These are phyloP conservation scores for Xylaria bambusicola DNA, from an alignment of 495 filamentous ascomycete species.

Conservation along the genomic window DNA sequence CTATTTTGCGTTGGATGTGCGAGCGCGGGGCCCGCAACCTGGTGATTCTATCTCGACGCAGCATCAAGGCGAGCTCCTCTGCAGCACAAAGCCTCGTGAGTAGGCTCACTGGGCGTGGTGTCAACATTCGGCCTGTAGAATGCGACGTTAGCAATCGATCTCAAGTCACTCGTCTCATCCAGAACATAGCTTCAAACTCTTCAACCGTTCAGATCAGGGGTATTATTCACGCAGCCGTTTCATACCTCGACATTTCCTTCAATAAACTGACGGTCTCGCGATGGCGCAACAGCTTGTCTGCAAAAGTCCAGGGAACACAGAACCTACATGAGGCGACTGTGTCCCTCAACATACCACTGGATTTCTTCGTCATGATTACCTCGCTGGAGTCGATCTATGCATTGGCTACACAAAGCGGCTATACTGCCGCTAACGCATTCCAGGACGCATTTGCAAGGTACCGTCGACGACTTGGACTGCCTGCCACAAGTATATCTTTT, in stretches of 20 bases:
- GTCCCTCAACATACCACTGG: constrained; percentile 36
- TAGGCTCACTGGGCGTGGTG: neutral
- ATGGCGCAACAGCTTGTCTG: constrained; percentile 33
- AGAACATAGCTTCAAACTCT: neutral
- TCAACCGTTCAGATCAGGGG: constrained; percentile 46
- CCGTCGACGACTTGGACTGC: constrained; percentile 31
- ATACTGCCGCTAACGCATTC: constrained; percentile 57
- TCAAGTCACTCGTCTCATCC: neutral
- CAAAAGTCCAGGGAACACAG: constrained; percentile 44
- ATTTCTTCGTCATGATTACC: constrained; percentile 59
- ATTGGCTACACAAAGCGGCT: constrained; percentile 50
- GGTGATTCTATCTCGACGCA: constrained; percentile 50
- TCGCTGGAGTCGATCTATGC: constrained; percentile 52
- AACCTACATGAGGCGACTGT: constrained; percentile 44
- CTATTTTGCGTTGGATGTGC: constrained; percentile 49
- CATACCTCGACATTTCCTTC: constrained; percentile 47
- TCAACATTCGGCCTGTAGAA: neutral
- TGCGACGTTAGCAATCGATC: constrained; percentile 14
- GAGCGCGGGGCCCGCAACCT: constrained; percentile 51
- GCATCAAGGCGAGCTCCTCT: constrained; percentile 8
- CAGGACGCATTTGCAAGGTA: constrained; percentile 43
- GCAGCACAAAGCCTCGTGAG: constrained; percentile 13
- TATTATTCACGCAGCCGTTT: constrained; percentile 39
- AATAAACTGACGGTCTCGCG: constrained; percentile 40
- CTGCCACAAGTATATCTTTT: constrained; percentile 18